Conservation (phyloP, 176 grass and related monocot species). For the Carex pumila region DNA sequence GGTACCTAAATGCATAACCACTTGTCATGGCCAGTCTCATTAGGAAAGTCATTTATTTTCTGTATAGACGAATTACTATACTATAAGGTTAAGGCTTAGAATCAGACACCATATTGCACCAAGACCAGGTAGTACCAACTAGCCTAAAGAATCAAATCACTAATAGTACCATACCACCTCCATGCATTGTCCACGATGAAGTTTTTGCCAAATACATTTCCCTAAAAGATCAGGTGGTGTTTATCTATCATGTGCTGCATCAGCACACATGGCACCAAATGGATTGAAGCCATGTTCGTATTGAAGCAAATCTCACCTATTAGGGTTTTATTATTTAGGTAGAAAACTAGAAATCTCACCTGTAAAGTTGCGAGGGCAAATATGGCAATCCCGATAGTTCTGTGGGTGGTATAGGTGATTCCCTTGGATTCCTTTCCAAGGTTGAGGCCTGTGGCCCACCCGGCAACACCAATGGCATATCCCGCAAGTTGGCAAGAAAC, state of each 20-base stretch:
- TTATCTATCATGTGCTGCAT: not conserved
- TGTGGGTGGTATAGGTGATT: slow-evolving; percentile 50
- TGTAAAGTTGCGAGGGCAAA: slow-evolving; percentile 76
- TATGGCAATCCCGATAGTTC: slow-evolving; percentile 62
- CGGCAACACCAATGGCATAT: slow-evolving; percentile 67
- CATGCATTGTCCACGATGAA: not conserved
- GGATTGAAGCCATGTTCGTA: not conserved
- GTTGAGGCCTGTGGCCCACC: slow-evolving; percentile 72
- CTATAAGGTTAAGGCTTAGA: not conserved
- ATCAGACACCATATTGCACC: not conserved
- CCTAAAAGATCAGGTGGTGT: not conserved
- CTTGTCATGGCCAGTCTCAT: not conserved
- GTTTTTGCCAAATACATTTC: not conserved
- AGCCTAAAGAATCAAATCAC: not conserved
- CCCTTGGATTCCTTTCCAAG: slow-evolving; percentile 78
- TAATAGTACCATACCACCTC: not conserved
- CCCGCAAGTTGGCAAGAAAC: slow-evolving; percentile 55
- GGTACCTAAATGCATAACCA: not conserved
- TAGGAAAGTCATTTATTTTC: not conserved
- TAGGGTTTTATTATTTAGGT: slow-evolving; percentile 7
- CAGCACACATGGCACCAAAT: not conserved
- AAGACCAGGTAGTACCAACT: not conserved
- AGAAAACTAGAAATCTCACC: slow-evolving; percentile 27
- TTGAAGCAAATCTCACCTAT: slow-evolving; percentile 35
- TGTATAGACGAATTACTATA: not conserved